A percentile compares a stretch with the other conserved stretches of the same genome.
Evolutionary conservation across 2,329 filamentous ascomycete genomes (phyloP).

Genomic region (Penicillium sp.): DNA sequence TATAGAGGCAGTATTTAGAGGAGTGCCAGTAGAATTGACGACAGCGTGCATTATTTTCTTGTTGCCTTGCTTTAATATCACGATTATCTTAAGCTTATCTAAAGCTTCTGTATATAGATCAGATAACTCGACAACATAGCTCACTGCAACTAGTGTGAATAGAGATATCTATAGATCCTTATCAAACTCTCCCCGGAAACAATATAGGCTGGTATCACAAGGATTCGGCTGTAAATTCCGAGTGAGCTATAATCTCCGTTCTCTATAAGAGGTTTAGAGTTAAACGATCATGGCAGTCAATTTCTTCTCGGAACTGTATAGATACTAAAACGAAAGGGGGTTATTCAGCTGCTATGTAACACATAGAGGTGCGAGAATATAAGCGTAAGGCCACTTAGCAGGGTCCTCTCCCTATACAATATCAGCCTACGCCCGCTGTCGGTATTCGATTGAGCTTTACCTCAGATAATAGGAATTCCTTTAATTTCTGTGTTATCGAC

Average conservation of each 20-base stretch:
- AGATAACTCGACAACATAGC: slow-evolving; percentile 11
- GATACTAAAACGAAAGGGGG: slow-evolving; percentile 7
- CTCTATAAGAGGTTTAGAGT: slow-evolving; percentile 10
- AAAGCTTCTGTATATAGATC: slow-evolving; percentile 5
- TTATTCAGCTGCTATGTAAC: slow-evolving; percentile 1
- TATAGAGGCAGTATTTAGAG: slow-evolving; percentile 1
- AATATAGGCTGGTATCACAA: background rate
- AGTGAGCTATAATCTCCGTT: slow-evolving; percentile 10
- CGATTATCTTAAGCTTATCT: slow-evolving; percentile 3
- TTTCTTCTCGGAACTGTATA: slow-evolving; percentile 9
- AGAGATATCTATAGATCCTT: slow-evolving; percentile 11
- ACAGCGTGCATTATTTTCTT: slow-evolving; percentile 4
- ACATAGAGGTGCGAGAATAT: slow-evolving; percentile 6
- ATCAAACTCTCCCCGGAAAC: slow-evolving; percentile 7
- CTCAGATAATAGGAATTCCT: slow-evolving; percentile 4
- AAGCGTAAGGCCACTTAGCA: slow-evolving; percentile 6
- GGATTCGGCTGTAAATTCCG: background rate
- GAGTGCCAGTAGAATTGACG: slow-evolving; percentile 3
- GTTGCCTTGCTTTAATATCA: slow-evolving; percentile 6
- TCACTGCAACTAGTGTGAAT: slow-evolving; percentile 8
- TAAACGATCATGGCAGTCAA: slow-evolving; percentile 12
- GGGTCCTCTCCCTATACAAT: slow-evolving; percentile 9
- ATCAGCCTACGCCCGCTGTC: background rate
- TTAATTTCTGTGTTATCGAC: slow-evolving; percentile 1
- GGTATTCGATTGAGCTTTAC: background rate